Evolutionary conservation across 768 basidiomycete genomes (phyloP).

Genomic region (Hericium coralloides): DNA sequence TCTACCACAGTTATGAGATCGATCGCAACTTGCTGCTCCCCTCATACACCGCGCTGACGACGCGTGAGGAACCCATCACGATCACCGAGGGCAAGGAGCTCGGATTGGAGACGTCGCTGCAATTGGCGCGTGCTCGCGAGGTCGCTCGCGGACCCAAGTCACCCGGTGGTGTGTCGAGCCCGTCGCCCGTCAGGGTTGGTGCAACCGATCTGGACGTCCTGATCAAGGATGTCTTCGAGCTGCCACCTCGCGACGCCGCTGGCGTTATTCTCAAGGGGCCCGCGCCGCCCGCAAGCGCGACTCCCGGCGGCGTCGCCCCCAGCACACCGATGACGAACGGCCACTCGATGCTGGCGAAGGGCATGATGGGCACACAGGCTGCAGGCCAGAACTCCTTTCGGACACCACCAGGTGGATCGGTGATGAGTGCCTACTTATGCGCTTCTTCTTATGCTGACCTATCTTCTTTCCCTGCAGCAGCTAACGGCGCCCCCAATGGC

Average conservation of each 20-base stretch:
- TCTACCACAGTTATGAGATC: slow-evolving; percentile 47
- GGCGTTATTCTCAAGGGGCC: slow-evolving; percentile 1
- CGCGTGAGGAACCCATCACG: slow-evolving; percentile 38
- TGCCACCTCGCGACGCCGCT: neutral
- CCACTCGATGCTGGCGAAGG: slow-evolving; percentile 4
- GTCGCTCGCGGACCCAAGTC: slow-evolving; percentile 3
- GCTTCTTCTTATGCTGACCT: slow-evolving; percentile 13
- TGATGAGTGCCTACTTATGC: slow-evolving; percentile 12
- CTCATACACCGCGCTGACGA: slow-evolving; percentile 44
- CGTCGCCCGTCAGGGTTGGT: neutral
- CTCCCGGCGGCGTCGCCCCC: slow-evolving; percentile 7
- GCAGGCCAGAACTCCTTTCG: slow-evolving; percentile 5
- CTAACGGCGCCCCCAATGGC: neutral
- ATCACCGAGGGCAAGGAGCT: slow-evolving; percentile 46
- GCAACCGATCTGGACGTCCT: slow-evolving; percentile 6
- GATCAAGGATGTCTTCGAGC: slow-evolving; percentile 9
- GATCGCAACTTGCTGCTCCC: slow-evolving; percentile 39
- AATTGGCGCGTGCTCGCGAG: slow-evolving; percentile 47
- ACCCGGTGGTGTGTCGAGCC: neutral
- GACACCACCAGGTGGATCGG: slow-evolving; percentile 15
- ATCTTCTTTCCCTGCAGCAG: neutral
- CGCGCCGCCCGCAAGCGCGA: slow-evolving; percentile 4
- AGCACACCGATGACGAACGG: slow-evolving; percentile 3
- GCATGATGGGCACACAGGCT: neutral
- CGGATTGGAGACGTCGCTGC: slow-evolving; percentile 46